Evolutionary conservation across 768 basidiomycete genomes (phyloP).

Genomic region (Kwoniella mangroviensis): DNA sequence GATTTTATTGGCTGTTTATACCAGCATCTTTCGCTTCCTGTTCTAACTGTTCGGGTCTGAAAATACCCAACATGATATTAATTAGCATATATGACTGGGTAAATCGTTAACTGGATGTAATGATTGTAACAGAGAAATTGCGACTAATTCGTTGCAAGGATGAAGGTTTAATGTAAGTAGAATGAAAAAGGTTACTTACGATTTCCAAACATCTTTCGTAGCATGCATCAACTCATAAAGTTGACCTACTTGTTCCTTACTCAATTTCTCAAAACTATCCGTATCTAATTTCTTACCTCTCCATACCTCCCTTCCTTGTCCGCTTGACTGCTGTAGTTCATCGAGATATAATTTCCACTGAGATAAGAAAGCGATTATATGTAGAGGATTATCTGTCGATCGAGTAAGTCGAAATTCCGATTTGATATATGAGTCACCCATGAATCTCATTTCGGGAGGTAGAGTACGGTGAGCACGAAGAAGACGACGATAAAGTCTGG

Average conservation of each 20-base stretch:
- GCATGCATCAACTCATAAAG: constrained; percentile 93
- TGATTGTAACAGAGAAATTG: neutral
- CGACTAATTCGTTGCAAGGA: no score
- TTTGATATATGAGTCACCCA: constrained; percentile 87
- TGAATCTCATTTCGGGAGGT: constrained; percentile 75
- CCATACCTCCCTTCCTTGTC: constrained; percentile 31
- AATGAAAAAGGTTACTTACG: constrained; percentile 53
- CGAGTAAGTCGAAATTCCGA: constrained; percentile 85
- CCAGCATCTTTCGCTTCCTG: constrained; percentile 27
- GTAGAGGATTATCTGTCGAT: constrained; percentile 77
- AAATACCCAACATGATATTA: neutral
- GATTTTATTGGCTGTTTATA: neutral
- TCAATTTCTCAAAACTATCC: constrained; percentile 60
- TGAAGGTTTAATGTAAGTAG: neutral
- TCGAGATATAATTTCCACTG: constrained; percentile 96
- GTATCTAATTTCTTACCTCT: constrained; percentile 54
- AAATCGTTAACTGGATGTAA: neutral
- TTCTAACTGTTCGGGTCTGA: constrained; percentile 37
- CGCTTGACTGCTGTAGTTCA: constrained; percentile 60
- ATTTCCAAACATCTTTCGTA: constrained; percentile 84
- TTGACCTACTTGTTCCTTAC: constrained; percentile 86
- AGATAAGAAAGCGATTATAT: constrained; percentile 91
- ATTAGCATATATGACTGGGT: neutral
- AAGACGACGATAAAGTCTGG: constrained; percentile 77
- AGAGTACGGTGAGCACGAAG: constrained; percentile 77